Base-by-base conservation (phyloP, 805 yeast genomes). In the Teunomyces atbi region DNA sequence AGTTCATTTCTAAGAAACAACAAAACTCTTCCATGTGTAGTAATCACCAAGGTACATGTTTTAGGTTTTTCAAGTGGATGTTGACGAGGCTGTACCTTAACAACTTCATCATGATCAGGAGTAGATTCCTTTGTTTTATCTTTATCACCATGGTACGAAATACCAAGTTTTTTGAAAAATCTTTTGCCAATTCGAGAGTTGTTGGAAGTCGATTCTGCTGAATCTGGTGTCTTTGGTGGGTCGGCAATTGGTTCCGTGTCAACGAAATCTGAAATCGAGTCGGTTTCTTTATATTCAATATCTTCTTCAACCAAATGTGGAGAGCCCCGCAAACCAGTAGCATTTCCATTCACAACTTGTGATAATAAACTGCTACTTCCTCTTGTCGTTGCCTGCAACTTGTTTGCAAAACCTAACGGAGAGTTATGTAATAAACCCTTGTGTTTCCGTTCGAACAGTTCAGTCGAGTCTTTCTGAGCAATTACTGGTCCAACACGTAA, bases 1-100 rank as follows among this genome's bases (percentile, higher is more conserved):
- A 67, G 64, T 45, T 68, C 76, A 35, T 64, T 68, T 27, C 75
- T 64, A 53, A 67, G 64, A 49, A 86, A 79, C 1, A 85, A 57
- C 48, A 86, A 61, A 0, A 78, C 81, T 41, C 91, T 69, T 1
- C 90, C 92, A 57, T 75, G 75, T 1, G 81, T 71, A 1, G 91
- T 86, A 0, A 84, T 66, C 11, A 85, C 52, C 48, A 84, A 54
- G 1, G 83, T 74, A 51, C 87, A 75, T 7, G 72, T 69, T 45
- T 71, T 62, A 44, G 68, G 68, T 38, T 67, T 73, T 5, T 73
- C 78, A 32, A 51, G 41, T 53, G 45, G 61, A 45, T 36, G 55
- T 12, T 43, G 43, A 12, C 47, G 37, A 3, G 19, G 23, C 2
- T 32, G 33, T 7, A 8, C 42, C 21, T 44, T 35, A 5, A n/a